Conservation (phyloP, 768 basidiomycete genomes). For the Hygrophorus russula region DNA sequence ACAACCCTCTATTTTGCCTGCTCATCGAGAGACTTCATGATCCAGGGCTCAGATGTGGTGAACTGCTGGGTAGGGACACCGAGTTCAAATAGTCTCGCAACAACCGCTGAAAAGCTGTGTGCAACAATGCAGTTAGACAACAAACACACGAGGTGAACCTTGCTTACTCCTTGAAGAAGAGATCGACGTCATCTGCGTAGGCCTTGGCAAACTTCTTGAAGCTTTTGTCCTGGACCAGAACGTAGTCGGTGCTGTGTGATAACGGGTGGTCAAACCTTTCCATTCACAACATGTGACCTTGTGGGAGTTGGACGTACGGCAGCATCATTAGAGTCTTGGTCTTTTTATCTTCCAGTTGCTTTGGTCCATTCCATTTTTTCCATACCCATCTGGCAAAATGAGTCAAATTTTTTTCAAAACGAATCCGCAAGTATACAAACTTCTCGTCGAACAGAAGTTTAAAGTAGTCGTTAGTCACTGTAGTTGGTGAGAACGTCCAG, state of each 20-base stretch:
- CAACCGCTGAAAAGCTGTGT: slow-evolving; percentile 71
- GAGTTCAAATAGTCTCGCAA: slow-evolving; percentile 79
- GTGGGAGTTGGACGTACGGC: slow-evolving; percentile 56
- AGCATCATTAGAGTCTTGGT: slow-evolving; percentile 91
- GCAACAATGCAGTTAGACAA: slow-evolving; percentile 6
- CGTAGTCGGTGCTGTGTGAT: slow-evolving; percentile 64
- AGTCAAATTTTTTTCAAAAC: slow-evolving; percentile 1
- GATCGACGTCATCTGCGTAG: slow-evolving; percentile 75
- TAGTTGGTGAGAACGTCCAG: slow-evolving; percentile 93
- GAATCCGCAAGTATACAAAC: slow-evolving; percentile 17
- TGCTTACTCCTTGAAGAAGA: slow-evolving; percentile 91
- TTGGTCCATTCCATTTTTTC: slow-evolving; percentile 91
- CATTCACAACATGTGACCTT: too few species aligned
- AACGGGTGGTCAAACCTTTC: not conserved
- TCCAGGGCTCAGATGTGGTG: slow-evolving; percentile 63
- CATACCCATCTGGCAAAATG: slow-evolving; percentile 61
- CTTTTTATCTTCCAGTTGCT: slow-evolving; percentile 89
- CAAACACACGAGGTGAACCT: not conserved
- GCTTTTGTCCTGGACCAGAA: slow-evolving; percentile 78
- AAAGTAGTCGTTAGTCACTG: slow-evolving; percentile 80
- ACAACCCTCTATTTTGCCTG: slow-evolving; percentile 14
- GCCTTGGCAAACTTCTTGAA: slow-evolving; percentile 85
- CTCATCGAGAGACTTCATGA: slow-evolving; percentile 47
- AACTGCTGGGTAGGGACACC: slow-evolving; percentile 84
- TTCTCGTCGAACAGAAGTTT: slow-evolving; percentile 81